Evolutionary conservation across 1,284 basidiomycete species (phyloP).

Genomic region (Agroathelia rolfsii): DNA sequence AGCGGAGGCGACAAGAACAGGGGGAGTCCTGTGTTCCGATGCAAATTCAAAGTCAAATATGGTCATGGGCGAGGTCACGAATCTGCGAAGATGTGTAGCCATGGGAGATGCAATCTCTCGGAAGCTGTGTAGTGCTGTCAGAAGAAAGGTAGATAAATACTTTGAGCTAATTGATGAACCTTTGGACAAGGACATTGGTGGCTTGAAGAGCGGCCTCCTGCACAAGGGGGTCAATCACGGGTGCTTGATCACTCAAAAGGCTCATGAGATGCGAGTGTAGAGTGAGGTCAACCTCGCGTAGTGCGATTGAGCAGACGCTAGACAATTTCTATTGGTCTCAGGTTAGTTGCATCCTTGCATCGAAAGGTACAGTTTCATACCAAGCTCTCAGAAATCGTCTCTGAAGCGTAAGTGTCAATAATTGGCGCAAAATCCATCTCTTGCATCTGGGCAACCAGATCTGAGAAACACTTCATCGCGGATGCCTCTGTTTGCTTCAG

Average conservation of each 20-base stretch:
- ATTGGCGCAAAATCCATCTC: constrained; percentile 72
- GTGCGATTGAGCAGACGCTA: constrained; percentile 73
- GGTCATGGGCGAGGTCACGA: constrained; percentile 80
- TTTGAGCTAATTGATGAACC: constrained; percentile 41
- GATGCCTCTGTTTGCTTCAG: constrained; percentile 43
- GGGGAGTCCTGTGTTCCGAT: constrained; percentile 61
- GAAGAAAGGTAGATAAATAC: constrained; percentile 1
- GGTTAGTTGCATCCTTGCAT: too few relatives aligned
- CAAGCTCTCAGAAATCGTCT: constrained; percentile 78
- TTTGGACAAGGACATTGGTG: constrained; percentile 72
- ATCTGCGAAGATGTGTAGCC: constrained; percentile 76
- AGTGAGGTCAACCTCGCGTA: constrained; percentile 57
- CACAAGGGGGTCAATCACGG: constrained; percentile 71
- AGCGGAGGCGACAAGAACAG: constrained; percentile 76
- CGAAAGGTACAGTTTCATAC: too few relatives aligned
- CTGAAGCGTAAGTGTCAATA: constrained; percentile 78
- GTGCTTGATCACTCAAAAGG: constrained; percentile 74
- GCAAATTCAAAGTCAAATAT: constrained; percentile 84
- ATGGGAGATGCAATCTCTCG: constrained; percentile 70
- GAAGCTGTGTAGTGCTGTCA: too few relatives aligned
- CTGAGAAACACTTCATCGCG: constrained; percentile 64
- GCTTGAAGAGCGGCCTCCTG: constrained; percentile 83
- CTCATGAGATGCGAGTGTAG: constrained; percentile 67
- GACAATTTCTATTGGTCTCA: constrained; percentile 64
- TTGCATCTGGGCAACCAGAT: constrained; percentile 65